phyloP scores from a whole-genome alignment of 495 filamentous ascomycete species.

The Talaromyces proteolyticus region DNA sequence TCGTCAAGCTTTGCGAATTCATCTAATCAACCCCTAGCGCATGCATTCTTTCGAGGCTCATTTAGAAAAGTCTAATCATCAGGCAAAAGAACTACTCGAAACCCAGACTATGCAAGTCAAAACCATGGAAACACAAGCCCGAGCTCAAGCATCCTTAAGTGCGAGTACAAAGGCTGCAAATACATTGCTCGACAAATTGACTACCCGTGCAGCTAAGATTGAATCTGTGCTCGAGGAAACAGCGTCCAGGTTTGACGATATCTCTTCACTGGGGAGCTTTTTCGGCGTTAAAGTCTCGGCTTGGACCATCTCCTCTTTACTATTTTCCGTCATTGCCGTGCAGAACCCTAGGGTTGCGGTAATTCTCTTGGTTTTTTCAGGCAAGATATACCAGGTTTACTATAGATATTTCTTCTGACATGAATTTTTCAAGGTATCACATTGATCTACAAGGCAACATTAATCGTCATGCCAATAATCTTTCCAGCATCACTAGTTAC shows the following conservation, averaged over 20 bases:
- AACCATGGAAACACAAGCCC: conserved; percentile 22
- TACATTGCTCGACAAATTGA: conserved; percentile 30
- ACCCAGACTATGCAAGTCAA: conserved; percentile 33
- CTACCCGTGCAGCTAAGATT: conserved; percentile 31
- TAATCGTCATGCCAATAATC: no score
- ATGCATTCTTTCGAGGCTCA: conserved; percentile 27
- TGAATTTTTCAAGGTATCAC: not conserved
- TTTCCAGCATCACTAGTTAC: no score
- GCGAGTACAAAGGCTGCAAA: conserved; percentile 27
- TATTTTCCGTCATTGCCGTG: conserved; percentile 16
- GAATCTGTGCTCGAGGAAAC: conserved; percentile 35
- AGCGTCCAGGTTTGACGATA: conserved; percentile 22
- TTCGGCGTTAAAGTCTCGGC: conserved; percentile 13
- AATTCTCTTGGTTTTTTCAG: not conserved
- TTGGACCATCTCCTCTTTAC: conserved; percentile 18
- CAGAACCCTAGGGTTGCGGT: conserved; percentile 16
- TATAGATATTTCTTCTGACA: no score
- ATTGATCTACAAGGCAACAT: not conserved
- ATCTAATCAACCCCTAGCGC: conserved; percentile 23
- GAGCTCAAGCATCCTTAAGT: conserved; percentile 26
- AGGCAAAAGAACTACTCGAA: conserved; percentile 27
- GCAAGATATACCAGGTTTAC: no score
- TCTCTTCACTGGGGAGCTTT: conserved; percentile 15
- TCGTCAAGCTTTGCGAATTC: not conserved
- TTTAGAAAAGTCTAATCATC: conserved; percentile 27